phyloP scores from a whole-genome alignment of 345 rosid species.

The Capsella bursapastoris region DNA sequence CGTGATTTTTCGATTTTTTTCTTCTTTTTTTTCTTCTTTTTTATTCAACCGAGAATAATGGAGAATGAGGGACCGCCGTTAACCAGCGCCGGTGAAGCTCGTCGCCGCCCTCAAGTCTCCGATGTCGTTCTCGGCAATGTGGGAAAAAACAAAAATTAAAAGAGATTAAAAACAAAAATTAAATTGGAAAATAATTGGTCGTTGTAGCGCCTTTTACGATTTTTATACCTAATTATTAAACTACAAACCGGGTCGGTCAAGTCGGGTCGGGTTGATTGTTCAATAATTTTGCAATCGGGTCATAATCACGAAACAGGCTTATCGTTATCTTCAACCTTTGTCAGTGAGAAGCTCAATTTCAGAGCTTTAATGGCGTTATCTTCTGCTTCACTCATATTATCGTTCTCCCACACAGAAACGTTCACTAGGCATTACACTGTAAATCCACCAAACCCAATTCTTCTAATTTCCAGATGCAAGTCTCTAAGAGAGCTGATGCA shows the following conservation, averaged over 20 bases:
- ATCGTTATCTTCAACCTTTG: conserved; percentile 20
- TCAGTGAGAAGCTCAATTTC: conserved; percentile 35
- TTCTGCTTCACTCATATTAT: conserved; percentile 30
- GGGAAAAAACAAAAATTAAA: neutral
- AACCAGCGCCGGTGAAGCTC: conserved; percentile 40
- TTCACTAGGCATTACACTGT: conserved; percentile 2
- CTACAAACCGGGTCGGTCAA: neutral
- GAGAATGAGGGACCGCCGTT: conserved; percentile 45
- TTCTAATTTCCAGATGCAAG: conserved; percentile 56
- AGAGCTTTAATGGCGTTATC: conserved; percentile 52
- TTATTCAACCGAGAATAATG: conserved; percentile 35
- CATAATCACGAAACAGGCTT: conserved; percentile 6
- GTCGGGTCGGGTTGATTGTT: conserved; percentile 6
- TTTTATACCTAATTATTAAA: conserved; percentile 33
- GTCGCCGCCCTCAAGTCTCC: conserved; percentile 46
- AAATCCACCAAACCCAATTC: conserved; percentile 43
- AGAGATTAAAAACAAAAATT: conserved; percentile 21
- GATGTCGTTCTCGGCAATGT: conserved; percentile 35
- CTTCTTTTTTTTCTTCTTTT: conserved; percentile 2
- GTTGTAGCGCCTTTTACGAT: conserved; percentile 46
- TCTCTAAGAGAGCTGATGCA: conserved; percentile 68
- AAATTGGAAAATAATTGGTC: conserved; percentile 37
- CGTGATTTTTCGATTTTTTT: conserved; percentile 13
- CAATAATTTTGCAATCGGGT: conserved; percentile 25
- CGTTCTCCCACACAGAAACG: conserved; percentile 34